A percentile compares a stretch with the other conserved stretches of the same genome.
Evolutionary conservation across 495 filamentous ascomycete genomes (phyloP).

Genomic region (Collariella sp.): DNA sequence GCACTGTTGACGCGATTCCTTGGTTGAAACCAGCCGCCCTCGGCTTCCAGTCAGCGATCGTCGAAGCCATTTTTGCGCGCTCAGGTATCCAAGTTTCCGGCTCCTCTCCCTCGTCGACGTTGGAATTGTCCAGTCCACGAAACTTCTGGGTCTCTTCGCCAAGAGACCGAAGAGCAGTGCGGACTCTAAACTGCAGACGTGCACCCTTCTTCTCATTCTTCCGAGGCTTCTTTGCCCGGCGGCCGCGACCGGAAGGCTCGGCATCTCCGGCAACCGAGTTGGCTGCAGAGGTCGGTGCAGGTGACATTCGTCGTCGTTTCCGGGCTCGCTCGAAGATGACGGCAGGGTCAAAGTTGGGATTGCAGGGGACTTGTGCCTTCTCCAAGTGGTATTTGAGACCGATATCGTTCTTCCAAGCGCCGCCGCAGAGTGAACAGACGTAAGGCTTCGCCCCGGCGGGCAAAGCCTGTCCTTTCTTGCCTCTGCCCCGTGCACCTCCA

Average conservation of each 20-base stretch:
- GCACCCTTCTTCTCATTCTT: not conserved
- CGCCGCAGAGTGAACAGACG: slow-evolving; percentile 41
- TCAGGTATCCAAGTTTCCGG: not conserved
- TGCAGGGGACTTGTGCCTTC: slow-evolving; percentile 41
- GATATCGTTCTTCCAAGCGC: slow-evolving; percentile 43
- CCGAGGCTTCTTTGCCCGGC: slow-evolving; percentile 6
- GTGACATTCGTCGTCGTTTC: slow-evolving; percentile 21
- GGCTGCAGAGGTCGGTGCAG: slow-evolving; percentile 13
- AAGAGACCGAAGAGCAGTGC: slow-evolving; percentile 8
- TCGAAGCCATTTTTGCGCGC: not conserved
- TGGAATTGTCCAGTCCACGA: slow-evolving; percentile 3
- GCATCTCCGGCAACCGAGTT: slow-evolving; percentile 33
- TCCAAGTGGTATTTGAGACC: slow-evolving; percentile 46
- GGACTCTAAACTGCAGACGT: not conserved
- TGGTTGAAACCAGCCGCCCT: not conserved
- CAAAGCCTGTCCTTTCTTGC: slow-evolving; percentile 11
- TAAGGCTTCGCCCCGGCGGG: slow-evolving; percentile 20
- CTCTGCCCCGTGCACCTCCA: slow-evolving; percentile 12
- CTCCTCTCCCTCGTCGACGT: not conserved
- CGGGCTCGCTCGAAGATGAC: slow-evolving; percentile 15
- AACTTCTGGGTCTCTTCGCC: not conserved
- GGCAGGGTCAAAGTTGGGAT: slow-evolving; percentile 38
- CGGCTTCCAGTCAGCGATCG: not conserved
- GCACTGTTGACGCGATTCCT: not conserved
- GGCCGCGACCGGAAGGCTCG: slow-evolving; percentile 18